Conservation (phyloP, 768 basidiomycete genomes). For the Omphalotus guepiniiformis region DNA sequence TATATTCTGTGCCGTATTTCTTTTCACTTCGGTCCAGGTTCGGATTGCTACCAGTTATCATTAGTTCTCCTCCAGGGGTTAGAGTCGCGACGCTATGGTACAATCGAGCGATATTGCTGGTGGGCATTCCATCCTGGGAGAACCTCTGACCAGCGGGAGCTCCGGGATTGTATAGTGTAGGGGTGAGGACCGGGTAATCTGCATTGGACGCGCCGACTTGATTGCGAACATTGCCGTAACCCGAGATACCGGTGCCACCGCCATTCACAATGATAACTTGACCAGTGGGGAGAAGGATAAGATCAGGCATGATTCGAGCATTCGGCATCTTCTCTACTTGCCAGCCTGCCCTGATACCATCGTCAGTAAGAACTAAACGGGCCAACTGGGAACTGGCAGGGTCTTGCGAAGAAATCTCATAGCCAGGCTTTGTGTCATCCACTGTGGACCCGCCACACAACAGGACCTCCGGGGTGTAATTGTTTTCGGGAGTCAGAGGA, state of each 20-base stretch:
- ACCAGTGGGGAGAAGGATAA: conserved; percentile 77
- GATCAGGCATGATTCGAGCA: conserved; percentile 73
- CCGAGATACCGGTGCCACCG: conserved; percentile 66
- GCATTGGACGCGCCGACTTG: conserved; percentile 79
- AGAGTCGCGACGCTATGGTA: conserved; percentile 85
- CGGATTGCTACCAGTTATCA: conserved; percentile 84
- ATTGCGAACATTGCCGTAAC: conserved; percentile 68
- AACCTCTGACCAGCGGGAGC: conserved; percentile 57
- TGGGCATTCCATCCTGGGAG: conserved; percentile 50
- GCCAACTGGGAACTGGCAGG: conserved; percentile 71
- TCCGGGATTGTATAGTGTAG: conserved; percentile 64
- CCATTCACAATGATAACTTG: conserved; percentile 75
- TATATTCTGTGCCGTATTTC: conserved; percentile 80
- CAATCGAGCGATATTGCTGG: conserved; percentile 65
- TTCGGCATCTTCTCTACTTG: conserved; percentile 70
- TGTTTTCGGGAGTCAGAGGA: conserved; percentile 57
- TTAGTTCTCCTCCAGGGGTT: conserved; percentile 63
- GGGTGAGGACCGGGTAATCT: conserved; percentile 62
- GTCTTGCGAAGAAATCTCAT: conserved; percentile 67
- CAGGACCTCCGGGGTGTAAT: conserved; percentile 65
- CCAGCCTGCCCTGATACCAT: conserved; percentile 69
- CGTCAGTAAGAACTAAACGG: conserved; percentile 59
- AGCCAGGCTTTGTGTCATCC: conserved; percentile 54
- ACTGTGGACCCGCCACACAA: conserved; percentile 75
- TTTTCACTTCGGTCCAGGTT: conserved; percentile 74